These are phyloP conservation scores for Penicillium steckii DNA, from an alignment of 495 filamentous ascomycete species.

Conservation along the genomic window DNA sequence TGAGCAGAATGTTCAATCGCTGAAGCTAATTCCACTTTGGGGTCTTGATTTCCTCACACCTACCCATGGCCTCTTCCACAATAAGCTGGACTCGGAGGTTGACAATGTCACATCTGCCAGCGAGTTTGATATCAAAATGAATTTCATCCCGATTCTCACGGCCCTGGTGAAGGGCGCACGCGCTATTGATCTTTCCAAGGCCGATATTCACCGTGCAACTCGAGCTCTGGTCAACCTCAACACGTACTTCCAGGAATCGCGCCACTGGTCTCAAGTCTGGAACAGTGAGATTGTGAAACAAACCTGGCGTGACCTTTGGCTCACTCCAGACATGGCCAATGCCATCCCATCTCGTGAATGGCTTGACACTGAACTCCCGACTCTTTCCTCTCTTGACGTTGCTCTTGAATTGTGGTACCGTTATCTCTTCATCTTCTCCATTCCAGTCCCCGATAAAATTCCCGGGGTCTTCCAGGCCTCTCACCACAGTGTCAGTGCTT, in stretches of 20 bases:
- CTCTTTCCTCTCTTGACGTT: conserved; percentile 53
- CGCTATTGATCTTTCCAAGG: conserved; percentile 46
- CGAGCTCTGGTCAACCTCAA: conserved; percentile 60
- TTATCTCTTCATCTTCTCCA: conserved; percentile 68
- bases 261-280: conserved; percentile 66
- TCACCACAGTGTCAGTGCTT: conserved; percentile 62
- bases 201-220: conserved; percentile 55
- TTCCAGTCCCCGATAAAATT: conserved; percentile 61
- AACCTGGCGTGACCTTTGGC: conserved; percentile 61
- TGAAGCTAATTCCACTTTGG: conserved; percentile 67
- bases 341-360: conserved; percentile 50
- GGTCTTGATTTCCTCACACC: conserved; percentile 63
- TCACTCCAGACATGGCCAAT: conserved; percentile 55
- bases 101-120: conserved; percentile 54
- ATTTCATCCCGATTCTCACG: conserved; percentile 62
- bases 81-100: conserved; percentile 60
- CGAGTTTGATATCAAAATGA: conserved; percentile 54
- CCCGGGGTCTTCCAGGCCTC: conserved; percentile 67
- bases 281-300: conserved; percentile 59
- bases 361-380: conserved; percentile 59
- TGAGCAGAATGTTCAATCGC: conserved; percentile 62
- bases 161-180: conserved; percentile 59
- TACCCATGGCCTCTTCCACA: conserved; percentile 61
- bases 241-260: conserved; percentile 58
- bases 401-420: conserved; percentile 62